Evolutionary conservation across 495 filamentous ascomycete genomes (phyloP).

Genomic region (Clavariopsis aquatica): DNA sequence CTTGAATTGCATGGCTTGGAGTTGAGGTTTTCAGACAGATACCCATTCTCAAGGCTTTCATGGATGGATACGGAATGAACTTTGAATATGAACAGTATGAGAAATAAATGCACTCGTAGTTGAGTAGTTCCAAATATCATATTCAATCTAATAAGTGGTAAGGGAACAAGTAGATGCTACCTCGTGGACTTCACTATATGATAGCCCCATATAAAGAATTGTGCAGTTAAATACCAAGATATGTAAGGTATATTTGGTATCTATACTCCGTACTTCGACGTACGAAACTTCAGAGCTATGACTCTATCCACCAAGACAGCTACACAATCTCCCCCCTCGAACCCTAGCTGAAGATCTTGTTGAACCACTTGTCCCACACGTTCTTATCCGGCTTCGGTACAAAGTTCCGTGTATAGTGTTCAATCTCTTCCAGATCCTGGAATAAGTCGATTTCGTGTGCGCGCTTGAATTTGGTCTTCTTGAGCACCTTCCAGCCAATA

Average conservation of each 20-base stretch:
- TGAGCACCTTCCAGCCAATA: conserved; percentile 68
- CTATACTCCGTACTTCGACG: no score
- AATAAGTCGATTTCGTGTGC: conserved; percentile 65
- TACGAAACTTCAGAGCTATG: no score
- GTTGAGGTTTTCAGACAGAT: conserved; percentile 4
- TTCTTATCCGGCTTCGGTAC: conserved; percentile 56
- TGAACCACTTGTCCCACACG: conserved; percentile 38
- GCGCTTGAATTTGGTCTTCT: conserved; percentile 59
- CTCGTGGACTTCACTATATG: no score
- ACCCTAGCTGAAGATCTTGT: conserved; percentile 38
- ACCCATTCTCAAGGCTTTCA: not conserved
- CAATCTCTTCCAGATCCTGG: conserved; percentile 68
- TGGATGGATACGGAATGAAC: not conserved
- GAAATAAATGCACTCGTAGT: no score
- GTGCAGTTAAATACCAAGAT: no score
- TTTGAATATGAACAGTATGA: no score
- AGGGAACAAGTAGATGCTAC: no score
- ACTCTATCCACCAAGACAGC: not conserved
- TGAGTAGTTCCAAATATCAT: no score
- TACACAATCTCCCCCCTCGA: not conserved
- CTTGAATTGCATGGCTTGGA: not conserved
- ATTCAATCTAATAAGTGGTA: no score
- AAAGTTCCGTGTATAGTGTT: conserved; percentile 69
- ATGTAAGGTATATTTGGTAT: no score
- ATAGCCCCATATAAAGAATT: no score